Evolutionary conservation across 371 early-diverging fungal species (phyloP).

Genomic region (Mortierella sp.): DNA sequence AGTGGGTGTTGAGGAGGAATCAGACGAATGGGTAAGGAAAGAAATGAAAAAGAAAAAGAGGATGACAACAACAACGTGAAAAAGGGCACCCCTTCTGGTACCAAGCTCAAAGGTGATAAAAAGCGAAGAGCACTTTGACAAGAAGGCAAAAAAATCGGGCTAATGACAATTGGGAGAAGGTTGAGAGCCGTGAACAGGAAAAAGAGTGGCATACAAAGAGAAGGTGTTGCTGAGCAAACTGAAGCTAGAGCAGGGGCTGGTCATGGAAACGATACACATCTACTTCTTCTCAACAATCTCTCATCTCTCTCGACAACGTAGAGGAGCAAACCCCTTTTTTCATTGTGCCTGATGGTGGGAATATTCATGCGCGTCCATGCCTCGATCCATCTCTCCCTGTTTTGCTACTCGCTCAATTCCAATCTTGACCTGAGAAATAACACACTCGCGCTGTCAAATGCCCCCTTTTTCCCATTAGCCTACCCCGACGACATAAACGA

Average conservation of each 20-base stretch:
- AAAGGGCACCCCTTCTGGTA: not conserved
- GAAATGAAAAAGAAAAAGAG: not conserved
- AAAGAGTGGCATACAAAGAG: not conserved
- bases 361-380: not conserved
- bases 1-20: not conserved
- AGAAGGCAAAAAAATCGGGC: not conserved
- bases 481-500: not conserved
- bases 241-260: not conserved
- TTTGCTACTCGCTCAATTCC: not conserved
- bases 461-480: not conserved
- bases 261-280: not conserved
- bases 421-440: not conserved
- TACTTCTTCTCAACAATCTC: not conserved
- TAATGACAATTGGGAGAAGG: slow-evolving; percentile 10
- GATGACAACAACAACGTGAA: not conserved
- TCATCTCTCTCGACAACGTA: not conserved
- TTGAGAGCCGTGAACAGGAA: not conserved
- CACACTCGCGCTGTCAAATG: no score
- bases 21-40: not conserved
- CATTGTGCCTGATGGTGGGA: not conserved
- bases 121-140: slow-evolving; percentile 14
- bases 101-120: not conserved
- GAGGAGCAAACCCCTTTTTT: not conserved
- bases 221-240: not conserved
- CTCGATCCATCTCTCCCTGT: slow-evolving; percentile 4